Evolutionary conservation across 768 basidiomycete species (phyloP), one percentile per base, ranked within the genome.

Genomic region (Termitomyces sp.): DNA sequence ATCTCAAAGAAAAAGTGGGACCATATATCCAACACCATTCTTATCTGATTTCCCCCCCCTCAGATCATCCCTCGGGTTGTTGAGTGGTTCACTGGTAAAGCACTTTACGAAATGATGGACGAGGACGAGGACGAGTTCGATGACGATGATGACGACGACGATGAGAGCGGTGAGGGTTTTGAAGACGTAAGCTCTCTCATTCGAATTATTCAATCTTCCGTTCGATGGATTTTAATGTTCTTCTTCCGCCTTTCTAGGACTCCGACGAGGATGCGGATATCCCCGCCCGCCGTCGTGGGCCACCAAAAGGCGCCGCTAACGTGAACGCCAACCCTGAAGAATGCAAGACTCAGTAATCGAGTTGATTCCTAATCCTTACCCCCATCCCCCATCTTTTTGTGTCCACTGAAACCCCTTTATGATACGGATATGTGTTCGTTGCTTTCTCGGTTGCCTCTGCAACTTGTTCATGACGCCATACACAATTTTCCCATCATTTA

Each of bases 81-180:
- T 55, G 97, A 98, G 73, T 98, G 89, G 78, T 99, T 99, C 77
- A 97, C 94, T 6, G 95, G 95, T 60, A 95, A 95, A 73, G 93
- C 94, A 13, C 82, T 97, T 46, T 94, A 87, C 68, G 91, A 91
- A 38, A 76, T 43, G 84, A 82, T 39, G 80, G 83, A 83, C 2
- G 81, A 79, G 43, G 76, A 83, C 7, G 81, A 83, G 1, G 81
- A 81, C 4, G 77, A 78, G 15, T 80, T 84, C 18, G 82, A 82
- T 1, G 80, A 84, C 23, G 85, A 86, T 9, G 84, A 82, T 2
- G 76, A 82, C 7, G 80, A 79, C 29, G 85, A 76, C 29, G n/a
- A n/a, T 3, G 48, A 49, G 9, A 35, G 35, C 20, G 16, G 48
- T 11, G 47, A 23, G 38, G 70, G 75, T 23, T 83, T 81, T 62